Percentiles rank a stretch among this genome's conserved stretches.
phyloP scores from a whole-genome alignment of 768 basidiomycete species.

The Paxillus ammoniavirescens region DNA sequence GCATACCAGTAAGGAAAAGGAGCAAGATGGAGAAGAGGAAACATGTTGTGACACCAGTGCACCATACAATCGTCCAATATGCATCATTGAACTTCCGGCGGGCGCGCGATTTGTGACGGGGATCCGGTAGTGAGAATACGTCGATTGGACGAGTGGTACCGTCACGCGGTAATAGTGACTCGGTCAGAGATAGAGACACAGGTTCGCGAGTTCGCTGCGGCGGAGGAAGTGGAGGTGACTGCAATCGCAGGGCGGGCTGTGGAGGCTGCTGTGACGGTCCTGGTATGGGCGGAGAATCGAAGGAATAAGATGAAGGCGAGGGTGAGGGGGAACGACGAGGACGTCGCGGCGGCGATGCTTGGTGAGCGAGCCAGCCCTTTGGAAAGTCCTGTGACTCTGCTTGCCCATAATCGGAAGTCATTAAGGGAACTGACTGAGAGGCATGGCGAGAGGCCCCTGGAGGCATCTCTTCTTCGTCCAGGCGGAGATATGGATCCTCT shows the following conservation, averaged over 20 bases:
- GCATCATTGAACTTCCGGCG: slow-evolving; percentile 75
- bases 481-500: slow-evolving; percentile 74
- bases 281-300: slow-evolving; percentile 35
- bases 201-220: slow-evolving; percentile 45
- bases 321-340: slow-evolving; percentile 41
- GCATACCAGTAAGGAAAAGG: slow-evolving; percentile 55
- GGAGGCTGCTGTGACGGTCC: slow-evolving; percentile 28
- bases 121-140: slow-evolving; percentile 77
- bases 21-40: slow-evolving; percentile 63
- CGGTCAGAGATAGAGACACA: slow-evolving; percentile 68
- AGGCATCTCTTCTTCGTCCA: slow-evolving; percentile 65
- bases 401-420: slow-evolving; percentile 32
- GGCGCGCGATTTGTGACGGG: slow-evolving; percentile 58
- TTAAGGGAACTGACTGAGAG: slow-evolving; percentile 36
- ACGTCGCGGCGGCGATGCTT: slow-evolving; percentile 57
- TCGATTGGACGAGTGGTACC: slow-evolving; percentile 61
- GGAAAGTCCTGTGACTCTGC: slow-evolving; percentile 42
- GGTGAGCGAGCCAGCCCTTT: slow-evolving; percentile 71
- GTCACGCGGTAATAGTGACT: slow-evolving; percentile 76
- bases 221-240: slow-evolving; percentile 38
- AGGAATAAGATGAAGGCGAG: slow-evolving; percentile 32
- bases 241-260: slow-evolving; percentile 33
- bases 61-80: slow-evolving; percentile 69
- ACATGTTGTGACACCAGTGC: slow-evolving; percentile 55
- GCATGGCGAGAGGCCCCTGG: slow-evolving; percentile 24